These are phyloP conservation scores for Camelina hispida DNA, from an alignment of 345 rosid genomes.

Conservation along the genomic window DNA sequence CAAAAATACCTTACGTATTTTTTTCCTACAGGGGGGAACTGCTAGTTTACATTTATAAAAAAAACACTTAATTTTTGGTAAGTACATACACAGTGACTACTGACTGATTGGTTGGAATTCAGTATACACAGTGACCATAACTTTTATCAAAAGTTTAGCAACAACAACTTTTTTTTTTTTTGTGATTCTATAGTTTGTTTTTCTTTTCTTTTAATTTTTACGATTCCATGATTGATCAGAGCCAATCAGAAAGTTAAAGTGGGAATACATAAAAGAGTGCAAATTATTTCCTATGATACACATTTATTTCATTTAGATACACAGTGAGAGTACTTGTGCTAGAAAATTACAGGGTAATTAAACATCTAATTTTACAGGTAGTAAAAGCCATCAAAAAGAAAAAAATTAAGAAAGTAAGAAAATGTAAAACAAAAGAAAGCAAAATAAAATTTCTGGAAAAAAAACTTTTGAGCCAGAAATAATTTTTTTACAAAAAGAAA, in stretches of 20 bases:
- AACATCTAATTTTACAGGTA: conserved; percentile 7
- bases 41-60: too few species aligned
- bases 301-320: conserved; percentile 4
- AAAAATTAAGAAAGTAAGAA: background rate
- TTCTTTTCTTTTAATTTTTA: background rate
- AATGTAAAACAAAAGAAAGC: background rate
- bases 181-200: background rate
- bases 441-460: conserved; percentile 10
- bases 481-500: conserved; percentile 27
- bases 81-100: too few species aligned
- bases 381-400: conserved; percentile 5
- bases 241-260: background rate
- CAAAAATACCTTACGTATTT: too few species aligned
- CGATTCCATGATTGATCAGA: background rate
- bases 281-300: conserved; percentile 11
- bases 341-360: conserved; percentile 20
- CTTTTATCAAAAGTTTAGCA: too few species aligned
- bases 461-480: conserved; percentile 9
- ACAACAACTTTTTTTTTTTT: too few species aligned
- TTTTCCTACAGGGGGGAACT: too few species aligned
- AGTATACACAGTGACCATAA: too few species aligned
- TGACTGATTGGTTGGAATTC: too few species aligned
- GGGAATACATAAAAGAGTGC: background rate
- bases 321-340: conserved; percentile 12
- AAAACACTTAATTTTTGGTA: too few species aligned